Conservation (phyloP, 2,329 filamentous ascomycete species). For the Alternaria panax region DNA sequence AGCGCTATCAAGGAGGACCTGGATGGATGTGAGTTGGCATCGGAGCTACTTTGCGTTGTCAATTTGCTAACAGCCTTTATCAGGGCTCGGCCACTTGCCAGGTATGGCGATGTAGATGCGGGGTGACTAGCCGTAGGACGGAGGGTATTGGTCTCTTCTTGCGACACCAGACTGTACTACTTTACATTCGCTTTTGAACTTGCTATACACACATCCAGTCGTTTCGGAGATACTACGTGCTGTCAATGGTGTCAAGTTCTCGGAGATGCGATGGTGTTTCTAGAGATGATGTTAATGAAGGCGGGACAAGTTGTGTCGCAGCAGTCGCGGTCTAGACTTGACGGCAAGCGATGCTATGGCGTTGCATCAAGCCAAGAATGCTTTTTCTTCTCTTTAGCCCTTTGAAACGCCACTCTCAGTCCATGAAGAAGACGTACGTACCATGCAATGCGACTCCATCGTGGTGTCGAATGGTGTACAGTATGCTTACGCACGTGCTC, state of each 20-base stretch:
- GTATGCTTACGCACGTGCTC: background rate
- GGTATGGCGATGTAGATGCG: constrained; percentile 6
- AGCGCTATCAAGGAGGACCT: constrained; percentile 30
- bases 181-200: background rate
- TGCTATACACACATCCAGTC: background rate
- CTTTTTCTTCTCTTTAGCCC: background rate
- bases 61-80: background rate
- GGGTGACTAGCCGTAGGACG: background rate
- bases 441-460: background rate
- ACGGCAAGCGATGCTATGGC: background rate
- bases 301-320: background rate
- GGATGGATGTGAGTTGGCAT: constrained; percentile 32
- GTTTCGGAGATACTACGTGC: constrained; percentile 1
- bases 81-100: constrained; percentile 3
- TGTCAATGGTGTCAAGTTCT: background rate
- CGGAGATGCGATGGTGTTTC: background rate
- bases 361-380: background rate
- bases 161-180: background rate
- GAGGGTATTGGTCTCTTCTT: background rate
- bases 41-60: background rate
- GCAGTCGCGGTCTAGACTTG: background rate
- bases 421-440: background rate
- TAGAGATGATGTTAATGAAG: background rate
- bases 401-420: background rate
- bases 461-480: background rate